phyloP scores from a whole-genome alignment of 352 stramenopile genomes.

The Phytophthora multivora region DNA sequence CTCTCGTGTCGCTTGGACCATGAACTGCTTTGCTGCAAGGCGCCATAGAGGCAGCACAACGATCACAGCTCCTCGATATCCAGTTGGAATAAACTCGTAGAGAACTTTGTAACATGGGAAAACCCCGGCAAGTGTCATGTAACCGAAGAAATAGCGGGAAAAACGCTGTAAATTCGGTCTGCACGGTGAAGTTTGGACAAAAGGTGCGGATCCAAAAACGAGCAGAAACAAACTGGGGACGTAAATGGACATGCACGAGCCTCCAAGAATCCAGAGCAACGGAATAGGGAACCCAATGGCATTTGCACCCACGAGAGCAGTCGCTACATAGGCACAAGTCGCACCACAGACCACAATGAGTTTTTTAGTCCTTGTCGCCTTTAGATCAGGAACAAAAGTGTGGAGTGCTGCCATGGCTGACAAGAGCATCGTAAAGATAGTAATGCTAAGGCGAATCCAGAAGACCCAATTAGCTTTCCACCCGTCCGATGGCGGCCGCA shows the following conservation, averaged over 20 bases:
- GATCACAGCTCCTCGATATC: conserved; percentile 3
- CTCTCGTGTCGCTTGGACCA: conserved; percentile 6
- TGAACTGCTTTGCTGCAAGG: conserved; percentile 14
- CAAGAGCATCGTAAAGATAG: conserved; percentile 13
- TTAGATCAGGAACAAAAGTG: conserved; percentile 5
- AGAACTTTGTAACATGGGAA: conserved; percentile 15
- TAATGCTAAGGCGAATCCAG: conserved; percentile 10
- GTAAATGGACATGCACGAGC: not conserved
- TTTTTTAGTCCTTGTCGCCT: not conserved
- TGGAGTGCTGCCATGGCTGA: not conserved
- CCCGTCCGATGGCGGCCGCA: conserved; percentile 6
- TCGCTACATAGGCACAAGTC: conserved; percentile 1
- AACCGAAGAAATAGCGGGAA: conserved; percentile 10
- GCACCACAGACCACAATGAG: not conserved
- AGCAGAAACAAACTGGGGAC: conserved; percentile 2
- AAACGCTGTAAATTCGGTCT: not conserved
- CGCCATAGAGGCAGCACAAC: conserved; percentile 14
- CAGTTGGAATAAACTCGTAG: conserved; percentile 4
- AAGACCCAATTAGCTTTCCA: conserved; percentile 18
- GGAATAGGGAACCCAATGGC: conserved; percentile 12
- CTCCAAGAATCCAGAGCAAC: conserved; percentile 14
- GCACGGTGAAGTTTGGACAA: conserved; percentile 1
- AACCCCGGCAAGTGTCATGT: conserved; percentile 1
- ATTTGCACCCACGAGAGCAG: not conserved
- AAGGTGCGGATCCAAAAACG: conserved; percentile 4